These are phyloP conservation scores for Hyparrhenia diplandra DNA, from an alignment of 176 grass and related monocot species.

Conservation along the genomic window DNA sequence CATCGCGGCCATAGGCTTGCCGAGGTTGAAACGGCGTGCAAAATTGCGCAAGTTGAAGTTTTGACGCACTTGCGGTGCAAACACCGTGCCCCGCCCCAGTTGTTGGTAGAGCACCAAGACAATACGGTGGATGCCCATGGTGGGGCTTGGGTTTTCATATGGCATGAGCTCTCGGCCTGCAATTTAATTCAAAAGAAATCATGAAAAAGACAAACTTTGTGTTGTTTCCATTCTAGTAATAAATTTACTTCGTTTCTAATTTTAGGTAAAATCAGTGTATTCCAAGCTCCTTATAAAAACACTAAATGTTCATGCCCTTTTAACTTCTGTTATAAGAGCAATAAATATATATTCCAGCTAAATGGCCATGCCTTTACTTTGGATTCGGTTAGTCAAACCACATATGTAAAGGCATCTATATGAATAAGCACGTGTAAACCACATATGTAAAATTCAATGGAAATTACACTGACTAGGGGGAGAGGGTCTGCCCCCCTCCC, in stretches of 20 bases:
- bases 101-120: slow-evolving; percentile 67
- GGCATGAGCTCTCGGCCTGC: slow-evolving; percentile 56
- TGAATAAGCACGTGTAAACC: too few species aligned
- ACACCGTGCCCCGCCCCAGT: slow-evolving; percentile 61
- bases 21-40: slow-evolving; percentile 47
- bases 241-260: not conserved
- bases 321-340: too few species aligned
- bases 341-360: too few species aligned
- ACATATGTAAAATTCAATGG: too few species aligned
- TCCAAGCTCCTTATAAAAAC: not conserved
- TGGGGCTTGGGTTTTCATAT: slow-evolving; percentile 64
- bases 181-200: not conserved
- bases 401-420: too few species aligned
- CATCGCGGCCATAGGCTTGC: slow-evolving; percentile 50
- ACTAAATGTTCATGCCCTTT: not conserved
- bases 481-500: too few species aligned
- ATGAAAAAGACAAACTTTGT: not conserved
- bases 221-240: not conserved
- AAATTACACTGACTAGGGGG: too few species aligned
- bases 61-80: slow-evolving; percentile 51
- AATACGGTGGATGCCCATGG: slow-evolving; percentile 71
- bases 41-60: slow-evolving; percentile 70
- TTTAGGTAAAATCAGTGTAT: not conserved
- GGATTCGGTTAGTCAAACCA: not conserved
- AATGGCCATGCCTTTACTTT: not conserved